Evolutionary conservation across 169 alveolate species (phyloP), one percentile per base, ranked within the genome.

Genomic region (Babesia gibsoni): DNA sequence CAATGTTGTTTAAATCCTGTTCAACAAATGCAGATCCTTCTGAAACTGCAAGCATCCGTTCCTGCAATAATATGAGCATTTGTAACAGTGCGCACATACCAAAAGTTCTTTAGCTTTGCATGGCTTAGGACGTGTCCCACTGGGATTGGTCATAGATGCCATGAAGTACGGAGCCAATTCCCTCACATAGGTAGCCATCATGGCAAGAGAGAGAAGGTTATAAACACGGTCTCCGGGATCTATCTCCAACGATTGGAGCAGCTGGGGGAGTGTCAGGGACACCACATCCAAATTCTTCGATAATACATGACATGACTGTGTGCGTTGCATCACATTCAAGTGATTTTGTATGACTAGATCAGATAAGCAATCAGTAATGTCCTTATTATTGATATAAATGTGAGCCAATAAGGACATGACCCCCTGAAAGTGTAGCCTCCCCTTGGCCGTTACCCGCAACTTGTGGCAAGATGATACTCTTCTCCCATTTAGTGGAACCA

Each of bases 141-240:
- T 72, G 2, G 64, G 37, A 45, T 73, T 75, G 14, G 46, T 29
- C 68, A 73, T 67, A 42, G 78, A 73, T 4, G 84, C 66, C 42
- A 64, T 46, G 72, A 39, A 48, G 59, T 73, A 73, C 35, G 66
- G 69, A 5, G 54, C 33, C 9, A 54, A 59, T n/a, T 66, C 52
- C 18, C 64, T 27, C 41, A 73, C 72, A 35, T 45, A 12, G 12
- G 20, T 23, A 25, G 52, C 36, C 27, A 23, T 16, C 70, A 64
- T 32, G 10, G 84, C n/a, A 4, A 43, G 54, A 30, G 48, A 39
- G 29, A 73, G 70, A 49, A 73, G 45, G 54, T 73, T 59, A 43
- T 59, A 50, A n/a, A 73, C 63, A n/a, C 84, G 54, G 77, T 73
- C 70, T 6, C 84, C 84, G 2, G 84, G 84, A 43, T 73, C 84